These are phyloP conservation scores for Funneliformis mosseae DNA, from an alignment of 192 early-diverging fungal genomes.

Conservation along the genomic window DNA sequence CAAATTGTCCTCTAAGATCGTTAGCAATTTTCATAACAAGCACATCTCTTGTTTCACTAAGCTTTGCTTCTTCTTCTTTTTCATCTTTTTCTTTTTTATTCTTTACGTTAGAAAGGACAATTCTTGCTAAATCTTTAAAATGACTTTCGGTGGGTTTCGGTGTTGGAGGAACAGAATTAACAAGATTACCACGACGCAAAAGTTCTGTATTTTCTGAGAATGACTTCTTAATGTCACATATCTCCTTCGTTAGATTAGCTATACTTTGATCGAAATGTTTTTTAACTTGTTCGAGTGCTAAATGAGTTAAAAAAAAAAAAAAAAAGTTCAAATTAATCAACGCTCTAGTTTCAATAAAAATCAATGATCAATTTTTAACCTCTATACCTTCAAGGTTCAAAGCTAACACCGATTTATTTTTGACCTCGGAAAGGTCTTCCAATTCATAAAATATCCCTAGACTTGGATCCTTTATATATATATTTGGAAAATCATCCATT, in stretches of 20 bases:
- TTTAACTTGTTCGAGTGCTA: conserved; percentile 50
- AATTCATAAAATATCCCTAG: conserved; percentile 65
- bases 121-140: conserved; percentile 23
- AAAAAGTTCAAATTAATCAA: not conserved
- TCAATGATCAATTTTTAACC: not conserved
- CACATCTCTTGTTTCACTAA: not conserved
- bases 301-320: conserved; percentile 26
- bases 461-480: conserved; percentile 66
- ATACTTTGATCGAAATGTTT: conserved; percentile 47
- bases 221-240: conserved; percentile 46
- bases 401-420: conserved; percentile 55
- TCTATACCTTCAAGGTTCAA: conserved; percentile 56
- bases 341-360: not conserved
- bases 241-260: conserved; percentile 43
- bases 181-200: conserved; percentile 23
- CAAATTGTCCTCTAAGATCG: conserved; percentile 45
- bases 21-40: conserved; percentile 31
- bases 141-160: not conserved
- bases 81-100: not conserved
- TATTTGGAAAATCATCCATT: conserved; percentile 64
- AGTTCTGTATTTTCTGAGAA: conserved; percentile 8
- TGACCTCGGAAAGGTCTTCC: conserved; percentile 63
- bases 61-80: not conserved
- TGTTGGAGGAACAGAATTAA: conserved; percentile 14
- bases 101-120: conserved; percentile 37